Evolutionary conservation across 1,139 yeast genomes (phyloP).

Genomic region (Hyphopichia pseudoburtonii): DNA sequence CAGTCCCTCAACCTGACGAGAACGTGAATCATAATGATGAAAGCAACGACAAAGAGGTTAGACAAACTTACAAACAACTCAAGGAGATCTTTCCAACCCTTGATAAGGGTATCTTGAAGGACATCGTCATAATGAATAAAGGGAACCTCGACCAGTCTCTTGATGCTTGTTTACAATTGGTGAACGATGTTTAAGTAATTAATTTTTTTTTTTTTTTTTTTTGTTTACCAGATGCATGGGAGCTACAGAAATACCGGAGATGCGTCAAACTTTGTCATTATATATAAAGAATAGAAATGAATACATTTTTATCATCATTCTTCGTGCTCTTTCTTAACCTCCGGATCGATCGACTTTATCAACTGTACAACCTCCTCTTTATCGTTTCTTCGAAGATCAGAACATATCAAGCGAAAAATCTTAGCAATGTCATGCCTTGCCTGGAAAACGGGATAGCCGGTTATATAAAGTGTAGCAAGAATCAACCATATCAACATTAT

Average conservation of each 20-base stretch:
- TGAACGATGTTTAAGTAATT: constrained; percentile 14
- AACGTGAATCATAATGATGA: constrained; percentile 3
- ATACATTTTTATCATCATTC: too few relatives aligned
- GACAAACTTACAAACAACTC: constrained; percentile 42
- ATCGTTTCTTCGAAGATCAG: not conserved
- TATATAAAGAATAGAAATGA: too few relatives aligned
- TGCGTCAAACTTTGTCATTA: too few relatives aligned
- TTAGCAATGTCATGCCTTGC: constrained; percentile 7
- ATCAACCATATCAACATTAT: constrained; percentile 31
- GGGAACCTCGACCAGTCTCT: constrained; percentile 75
- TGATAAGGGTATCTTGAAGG: constrained; percentile 67
- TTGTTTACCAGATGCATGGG: too few relatives aligned
- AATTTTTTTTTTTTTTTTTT: too few relatives aligned
- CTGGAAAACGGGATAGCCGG: constrained; percentile 37
- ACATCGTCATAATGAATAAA: constrained; percentile 65
- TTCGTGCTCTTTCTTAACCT: too few relatives aligned
- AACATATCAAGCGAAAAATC: not conserved
- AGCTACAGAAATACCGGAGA: too few relatives aligned
- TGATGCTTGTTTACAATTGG: constrained; percentile 55
- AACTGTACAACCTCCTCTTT: not conserved
- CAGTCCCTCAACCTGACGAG: constrained; percentile 4
- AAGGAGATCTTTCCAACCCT: constrained; percentile 74
- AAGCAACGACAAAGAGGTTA: constrained; percentile 11
- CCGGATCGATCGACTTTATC: too few relatives aligned
- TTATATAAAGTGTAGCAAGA: constrained; percentile 30